Evolutionary conservation across 1,284 basidiomycete genomes (phyloP), one percentile per base, ranked within the genome.

Genomic region (Leccinum subrobustum): DNA sequence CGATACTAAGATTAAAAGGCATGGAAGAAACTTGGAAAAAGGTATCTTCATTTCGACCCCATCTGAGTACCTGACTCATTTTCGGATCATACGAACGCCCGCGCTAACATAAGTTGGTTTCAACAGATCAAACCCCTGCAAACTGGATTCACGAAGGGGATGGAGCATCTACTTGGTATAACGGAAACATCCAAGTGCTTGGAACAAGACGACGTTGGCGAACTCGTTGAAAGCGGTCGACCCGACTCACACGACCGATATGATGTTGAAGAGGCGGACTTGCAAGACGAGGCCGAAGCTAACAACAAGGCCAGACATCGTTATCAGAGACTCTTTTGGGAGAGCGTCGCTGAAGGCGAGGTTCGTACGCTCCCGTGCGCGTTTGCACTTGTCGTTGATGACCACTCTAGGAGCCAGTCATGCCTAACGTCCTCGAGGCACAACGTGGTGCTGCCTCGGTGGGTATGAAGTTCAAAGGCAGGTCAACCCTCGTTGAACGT

Each of bases 1-100:
- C 92, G 0, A 89, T 93, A 59, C 75, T 95, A 52, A 81, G 90
- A 48, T 74, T 95, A 67, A 93, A 94, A 71, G 87, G 88, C 35
- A 77, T 92, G 63, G 91, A 94, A 73, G 73, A 77, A 50, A 77
- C 81, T 54, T 91, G 85, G 87, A 74, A 78, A 68, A 83, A 90
- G 84, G 90, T 91, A 70, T 71, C 51, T 57, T 59, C 60, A 55
- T 65, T 60, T 63, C 14, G 9, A 31, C 85, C 83, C 82, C 83
- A 87, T 86, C 83, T 87, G 82, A 87, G 63, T 55, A 16, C 52
- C 44, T 59, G 7, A 51, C 16, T 50, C 42, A 57, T 31, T 33
- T 44, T 61, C 42, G 2, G 4, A 61, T 55, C 54, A 50, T 55
- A 54, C 1, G 56, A 51, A 56, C 23, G 14, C 47, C 20, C 7